Base-by-base conservation (phyloP, 2,329 filamentous ascomycete species). In the Trichoderma cornu-damae region DNA sequence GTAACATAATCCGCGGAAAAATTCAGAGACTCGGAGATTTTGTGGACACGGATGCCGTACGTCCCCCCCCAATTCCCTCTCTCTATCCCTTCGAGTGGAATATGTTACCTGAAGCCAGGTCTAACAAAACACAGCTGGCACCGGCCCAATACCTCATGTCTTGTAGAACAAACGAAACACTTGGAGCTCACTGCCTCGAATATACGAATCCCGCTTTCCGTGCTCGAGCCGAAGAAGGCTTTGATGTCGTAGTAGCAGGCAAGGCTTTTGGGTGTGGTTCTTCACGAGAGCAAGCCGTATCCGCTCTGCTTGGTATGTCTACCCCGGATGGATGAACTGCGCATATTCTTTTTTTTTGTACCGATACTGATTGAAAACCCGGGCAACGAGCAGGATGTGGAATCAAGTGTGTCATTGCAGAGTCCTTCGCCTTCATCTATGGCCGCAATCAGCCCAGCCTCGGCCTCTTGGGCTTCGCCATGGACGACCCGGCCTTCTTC, bases 361-460 rank as follows among this genome's bases (percentile, higher is more conserved):
- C n/a, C n/a, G n/a, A n/a, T n/a, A n/a, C n/a, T n/a, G n/a, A n/a
- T n/a, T n/a, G n/a, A n/a, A n/a, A n/a, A n/a, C n/a, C n/a, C n/a
- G n/a, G n/a, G n/a, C n/a, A n/a, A n/a, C n/a, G n/a, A n/a, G n/a
- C 60, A 71, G 40, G 73, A 70, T 65, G 61, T 53, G 72, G 72
- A 1, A 68, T 77, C 1, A 59, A 73, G 60, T 75, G 71, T 51
- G 73, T 78, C 1, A 76, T 78, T 53, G 75, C 74, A 1, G 63
- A 68, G 46, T 74, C 71, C 0, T 79, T 77, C 57, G 70, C 73
- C 0, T 78, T 78, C 63, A 78, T 78, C 58, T 78, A 74, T 55
- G 67, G 67, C 6, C 69, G 75, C 2, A 79, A 79, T 61, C 71
- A 75, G 66, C 73, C 76, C 0, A 75, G 67, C 34, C 63, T 78